These are phyloP conservation scores for Rossbeevera mucosa DNA, from an alignment of 768 basidiomycete species.

Conservation along the genomic window DNA sequence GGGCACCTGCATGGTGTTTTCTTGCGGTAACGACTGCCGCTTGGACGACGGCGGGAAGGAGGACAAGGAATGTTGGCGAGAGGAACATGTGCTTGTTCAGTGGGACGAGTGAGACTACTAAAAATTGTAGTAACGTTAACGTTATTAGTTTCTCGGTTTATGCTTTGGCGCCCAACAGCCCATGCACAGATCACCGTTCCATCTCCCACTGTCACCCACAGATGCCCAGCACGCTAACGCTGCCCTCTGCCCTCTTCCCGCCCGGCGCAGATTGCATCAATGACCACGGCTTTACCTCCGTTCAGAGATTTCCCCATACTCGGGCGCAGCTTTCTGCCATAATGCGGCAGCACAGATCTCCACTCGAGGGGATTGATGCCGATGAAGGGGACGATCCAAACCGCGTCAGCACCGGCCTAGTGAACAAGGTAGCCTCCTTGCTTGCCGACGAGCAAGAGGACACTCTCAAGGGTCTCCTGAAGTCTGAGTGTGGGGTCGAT, in stretches of 20 bases:
- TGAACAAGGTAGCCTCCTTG: constrained; percentile 66
- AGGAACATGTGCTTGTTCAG: constrained; percentile 72
- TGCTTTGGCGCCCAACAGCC: constrained; percentile 16
- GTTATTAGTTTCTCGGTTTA: constrained; percentile 26
- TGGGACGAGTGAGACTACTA: constrained; percentile 66
- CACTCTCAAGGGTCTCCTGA: constrained; percentile 71
- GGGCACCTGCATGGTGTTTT: constrained; percentile 89
- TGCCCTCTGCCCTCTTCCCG: constrained; percentile 15
- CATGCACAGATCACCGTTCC: constrained; percentile 22
- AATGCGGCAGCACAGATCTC: constrained; percentile 64
- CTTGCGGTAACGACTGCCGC: constrained; percentile 79
- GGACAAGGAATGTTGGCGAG: constrained; percentile 53
- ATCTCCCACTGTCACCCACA: constrained; percentile 14
- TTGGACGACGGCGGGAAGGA: constrained; percentile 38
- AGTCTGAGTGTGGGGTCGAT: constrained; percentile 63
- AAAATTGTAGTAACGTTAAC: too few species aligned
- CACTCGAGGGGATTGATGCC: constrained; percentile 49
- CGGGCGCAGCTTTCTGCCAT: constrained; percentile 75
- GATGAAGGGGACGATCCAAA: constrained; percentile 54
- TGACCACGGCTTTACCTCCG: constrained; percentile 17
- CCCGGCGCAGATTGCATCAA: constrained; percentile 7
- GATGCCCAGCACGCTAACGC: constrained; percentile 25
- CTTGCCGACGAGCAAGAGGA: constrained; percentile 85
- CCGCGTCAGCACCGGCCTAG: constrained; percentile 54
- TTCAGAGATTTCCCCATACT: constrained; percentile 69